Evolutionary conservation across 2,329 filamentous ascomycete genomes (phyloP).

Genomic region (Coleophoma cylindrospora): DNA sequence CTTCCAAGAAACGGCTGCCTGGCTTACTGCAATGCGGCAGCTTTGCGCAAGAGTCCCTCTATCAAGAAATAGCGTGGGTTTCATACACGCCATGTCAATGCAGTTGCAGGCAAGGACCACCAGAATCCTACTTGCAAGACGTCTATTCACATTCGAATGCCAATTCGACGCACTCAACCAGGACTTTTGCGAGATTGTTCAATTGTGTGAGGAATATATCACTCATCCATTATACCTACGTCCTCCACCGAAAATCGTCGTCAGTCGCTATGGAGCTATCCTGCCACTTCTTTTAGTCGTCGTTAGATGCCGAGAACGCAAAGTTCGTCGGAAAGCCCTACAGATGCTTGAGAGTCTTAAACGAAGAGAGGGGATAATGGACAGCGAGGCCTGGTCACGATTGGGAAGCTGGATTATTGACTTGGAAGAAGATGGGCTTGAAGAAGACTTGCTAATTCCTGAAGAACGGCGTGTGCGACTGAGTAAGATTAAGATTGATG

Average conservation of each 20-base stretch:
- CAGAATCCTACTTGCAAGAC: neutral
- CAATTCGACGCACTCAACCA: neutral
- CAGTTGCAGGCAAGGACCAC: neutral
- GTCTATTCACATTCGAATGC: neutral
- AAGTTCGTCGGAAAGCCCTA: neutral
- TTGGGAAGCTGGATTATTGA: neutral
- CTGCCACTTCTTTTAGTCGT: neutral
- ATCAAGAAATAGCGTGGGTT: neutral
- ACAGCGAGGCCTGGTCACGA: neutral
- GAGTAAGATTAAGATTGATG: neutral
- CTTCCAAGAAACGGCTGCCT: neutral
- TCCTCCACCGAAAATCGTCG: neutral
- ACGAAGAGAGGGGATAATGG: neutral
- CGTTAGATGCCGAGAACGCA: neutral
- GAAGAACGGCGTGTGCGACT: neutral
- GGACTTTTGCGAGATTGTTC: neutral
- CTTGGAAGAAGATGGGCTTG: neutral
- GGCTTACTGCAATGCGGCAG: neutral
- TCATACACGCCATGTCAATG: neutral
- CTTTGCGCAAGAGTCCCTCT: neutral
- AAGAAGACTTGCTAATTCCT: neutral
- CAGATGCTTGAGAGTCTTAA: neutral
- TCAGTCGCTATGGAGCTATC: neutral
- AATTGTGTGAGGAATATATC: neutral
- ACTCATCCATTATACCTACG: neutral